Evolutionary conservation across 2,329 filamentous ascomycete species (phyloP).

Genomic region (Domatiomyces globalis): DNA sequence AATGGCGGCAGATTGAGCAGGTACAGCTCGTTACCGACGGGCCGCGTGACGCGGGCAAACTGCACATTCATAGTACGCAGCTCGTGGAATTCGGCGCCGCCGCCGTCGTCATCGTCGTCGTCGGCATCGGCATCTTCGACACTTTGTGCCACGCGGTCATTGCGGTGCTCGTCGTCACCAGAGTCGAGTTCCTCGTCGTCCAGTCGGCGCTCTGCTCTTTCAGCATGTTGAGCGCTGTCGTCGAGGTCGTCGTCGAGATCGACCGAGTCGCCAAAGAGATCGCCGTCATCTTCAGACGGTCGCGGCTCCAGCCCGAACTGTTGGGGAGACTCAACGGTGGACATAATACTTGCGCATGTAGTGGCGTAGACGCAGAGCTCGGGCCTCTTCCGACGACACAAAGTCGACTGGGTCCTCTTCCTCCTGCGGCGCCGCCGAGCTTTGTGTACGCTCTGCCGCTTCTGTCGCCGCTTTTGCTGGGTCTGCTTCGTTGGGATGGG

Average conservation of each 20-base stretch:
- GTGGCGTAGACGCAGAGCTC: background rate
- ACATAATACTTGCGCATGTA: background rate
- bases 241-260: constrained; percentile 35
- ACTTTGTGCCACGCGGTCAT: constrained; percentile 36
- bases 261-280: constrained; percentile 23
- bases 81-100: constrained; percentile 31
- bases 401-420: background rate
- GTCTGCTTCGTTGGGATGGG: no score
- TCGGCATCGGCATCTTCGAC: constrained; percentile 32
- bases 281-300: constrained; percentile 20
- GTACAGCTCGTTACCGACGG: constrained; percentile 47
- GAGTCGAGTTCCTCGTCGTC: constrained; percentile 51
- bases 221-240: constrained; percentile 29
- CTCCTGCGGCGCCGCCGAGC: no score
- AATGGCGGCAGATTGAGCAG: constrained; percentile 51
- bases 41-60: constrained; percentile 42
- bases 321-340: background rate
- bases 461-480: background rate
- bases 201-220: constrained; percentile 28
- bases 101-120: constrained; percentile 27
- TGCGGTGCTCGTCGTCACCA: constrained; percentile 45
- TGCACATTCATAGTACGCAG: constrained; percentile 24
- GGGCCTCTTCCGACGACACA: background rate
- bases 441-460: background rate
- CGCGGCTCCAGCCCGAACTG: background rate